These are phyloP conservation scores for Erysimum pusillum DNA, from an alignment of 441 rosid species.

Conservation along the genomic window DNA sequence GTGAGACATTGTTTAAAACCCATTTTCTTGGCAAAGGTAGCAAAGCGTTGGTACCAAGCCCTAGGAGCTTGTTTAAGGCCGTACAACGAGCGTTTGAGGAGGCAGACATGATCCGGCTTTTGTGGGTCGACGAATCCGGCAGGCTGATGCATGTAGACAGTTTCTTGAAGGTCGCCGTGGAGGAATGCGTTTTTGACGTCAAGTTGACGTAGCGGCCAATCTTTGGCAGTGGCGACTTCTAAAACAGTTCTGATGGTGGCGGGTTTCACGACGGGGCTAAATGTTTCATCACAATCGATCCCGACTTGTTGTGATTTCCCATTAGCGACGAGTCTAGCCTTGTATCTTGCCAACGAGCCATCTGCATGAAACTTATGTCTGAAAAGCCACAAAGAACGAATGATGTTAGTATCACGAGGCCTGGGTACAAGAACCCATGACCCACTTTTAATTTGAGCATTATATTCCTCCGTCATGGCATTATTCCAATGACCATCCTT, in stretches of 20 bases:
- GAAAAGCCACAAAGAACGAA: not conserved
- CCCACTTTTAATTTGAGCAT: not conserved
- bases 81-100: fast-evolving
- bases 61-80: not conserved
- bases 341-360: not conserved
- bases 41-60: not conserved
- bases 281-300: not conserved
- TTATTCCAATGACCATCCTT: not conserved
- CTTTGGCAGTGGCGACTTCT: not conserved
- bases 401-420: not conserved
- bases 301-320: not conserved
- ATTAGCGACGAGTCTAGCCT: not conserved
- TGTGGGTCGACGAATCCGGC: not conserved
- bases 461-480: not conserved
- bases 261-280: not conserved
- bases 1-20: not conserved
- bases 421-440: not conserved
- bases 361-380: not conserved
- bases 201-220: not conserved
- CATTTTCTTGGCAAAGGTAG: fast-evolving
- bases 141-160: not conserved
- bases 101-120: not conserved
- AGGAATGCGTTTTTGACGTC: not conserved
- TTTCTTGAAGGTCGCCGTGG: not conserved
- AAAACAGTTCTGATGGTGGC: not conserved